These are phyloP conservation scores for Metschnikowia corniflorae DNA, from an alignment of 805 yeast genomes.

Conservation along the genomic window DNA sequence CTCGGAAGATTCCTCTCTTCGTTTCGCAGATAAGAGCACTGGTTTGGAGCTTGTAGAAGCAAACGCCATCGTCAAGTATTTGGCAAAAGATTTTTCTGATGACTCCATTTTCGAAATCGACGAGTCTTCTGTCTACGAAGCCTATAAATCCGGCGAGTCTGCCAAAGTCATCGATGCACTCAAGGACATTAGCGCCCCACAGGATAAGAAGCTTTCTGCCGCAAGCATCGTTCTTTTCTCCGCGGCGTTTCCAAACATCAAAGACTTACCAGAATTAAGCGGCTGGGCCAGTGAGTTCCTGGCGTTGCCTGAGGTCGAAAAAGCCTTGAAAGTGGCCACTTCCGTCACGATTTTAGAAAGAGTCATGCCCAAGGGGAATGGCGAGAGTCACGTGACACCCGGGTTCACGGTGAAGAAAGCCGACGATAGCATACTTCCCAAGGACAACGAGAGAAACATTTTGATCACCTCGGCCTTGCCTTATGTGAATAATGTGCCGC, in stretches of 20 bases:
- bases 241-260: slow-evolving; percentile 46
- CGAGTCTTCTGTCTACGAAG: slow-evolving; percentile 43
- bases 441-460: slow-evolving; percentile 69
- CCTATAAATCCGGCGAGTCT: slow-evolving; percentile 33
- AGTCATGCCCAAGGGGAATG: slow-evolving; percentile 38
- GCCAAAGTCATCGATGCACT: slow-evolving; percentile 19
- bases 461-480: slow-evolving; percentile 95
- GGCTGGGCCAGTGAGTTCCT: slow-evolving; percentile 45
- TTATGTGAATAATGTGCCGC: slow-evolving; percentile 97
- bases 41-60: slow-evolving; percentile 56
- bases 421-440: slow-evolving; percentile 48
- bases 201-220: slow-evolving; percentile 36
- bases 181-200: slow-evolving; percentile 11
- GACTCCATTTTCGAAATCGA: slow-evolving; percentile 36
- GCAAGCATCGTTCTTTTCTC: slow-evolving; percentile 59
- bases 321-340: slow-evolving; percentile 46
- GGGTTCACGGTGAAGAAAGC: slow-evolving; percentile 33
- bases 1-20: slow-evolving; percentile 24
- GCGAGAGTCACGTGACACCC: slow-evolving; percentile 29
- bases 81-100: slow-evolving; percentile 46
- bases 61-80: slow-evolving; percentile 66
- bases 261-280: slow-evolving; percentile 13
- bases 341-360: slow-evolving; percentile 44
- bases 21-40: slow-evolving; percentile 32
- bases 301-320: slow-evolving; percentile 34